Evolutionary conservation across 2,329 filamentous ascomycete genomes (phyloP), one percentile per base, ranked within the genome.

Genomic region (Fusarium sp.): DNA sequence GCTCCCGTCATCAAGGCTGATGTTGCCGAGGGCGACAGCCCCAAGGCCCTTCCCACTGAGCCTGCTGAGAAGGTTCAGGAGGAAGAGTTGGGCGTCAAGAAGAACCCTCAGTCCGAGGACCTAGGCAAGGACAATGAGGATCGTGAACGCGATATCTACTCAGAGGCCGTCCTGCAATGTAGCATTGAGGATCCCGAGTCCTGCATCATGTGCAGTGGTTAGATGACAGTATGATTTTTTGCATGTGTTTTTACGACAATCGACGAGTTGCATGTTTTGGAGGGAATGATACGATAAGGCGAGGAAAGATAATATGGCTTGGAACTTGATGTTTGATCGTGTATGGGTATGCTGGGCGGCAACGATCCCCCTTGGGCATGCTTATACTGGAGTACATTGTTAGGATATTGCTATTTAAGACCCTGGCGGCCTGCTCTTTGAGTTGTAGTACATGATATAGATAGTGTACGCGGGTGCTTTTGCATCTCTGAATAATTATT

Each of bases 171-270:
- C 18, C 85, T 99, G 79, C 89, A 90, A 75, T 99, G 96, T 91
- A 98, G 94, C 83, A 98, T 99, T 80, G 94, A 98, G 79, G 98
- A 98, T 85, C 93, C 92, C 74, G 96, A 99, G 80, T 87, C 91
- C 49, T 99, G 96, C 80, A 80, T 97, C 71, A 98, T 99, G 96
- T 99, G 96, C 90, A 97, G 93, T 82, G 95, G 94, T 85, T 98
- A 88, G 81, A 76, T 21, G 48, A 34, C 40, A 37, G 27, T 11
- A 50, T 25, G 16, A 21, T 25, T 58, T 55, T 27, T 59, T 51
- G 54, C 59, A 58, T 58, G 63, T 75, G 66, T 75, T 72, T 64
- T 76, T 76, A 78, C 71, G 76, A 79, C 61, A 47, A 69, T 66
- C 72, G 71, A 78, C 68, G 75, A 79, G 75, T 75, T 69, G 66